These are phyloP conservation scores for Stephanodiscus minutulus DNA, from an alignment of 108 stramenopile genomes.

Conservation along the genomic window DNA sequence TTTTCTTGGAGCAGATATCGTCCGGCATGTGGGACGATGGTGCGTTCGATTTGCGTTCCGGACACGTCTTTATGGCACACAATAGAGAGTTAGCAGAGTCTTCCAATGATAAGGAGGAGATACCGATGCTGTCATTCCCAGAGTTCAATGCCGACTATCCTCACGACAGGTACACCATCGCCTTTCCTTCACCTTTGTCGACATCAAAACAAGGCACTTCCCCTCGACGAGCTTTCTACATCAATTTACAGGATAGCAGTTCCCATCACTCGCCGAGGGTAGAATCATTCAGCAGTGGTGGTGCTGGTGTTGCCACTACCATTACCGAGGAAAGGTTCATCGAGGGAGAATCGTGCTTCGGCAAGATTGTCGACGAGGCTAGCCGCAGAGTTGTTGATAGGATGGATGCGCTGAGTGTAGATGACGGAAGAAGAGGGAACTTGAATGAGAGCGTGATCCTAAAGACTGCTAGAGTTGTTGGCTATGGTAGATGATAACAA, in stretches of 20 bases:
- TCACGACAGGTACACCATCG: constrained; percentile 77
- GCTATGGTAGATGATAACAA: too few relatives aligned
- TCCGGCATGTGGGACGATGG: constrained; percentile 69
- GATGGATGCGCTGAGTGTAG: constrained; percentile 36
- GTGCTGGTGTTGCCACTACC: too few relatives aligned
- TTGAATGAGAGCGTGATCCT: constrained; percentile 18
- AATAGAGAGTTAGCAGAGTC: constrained; percentile 22
- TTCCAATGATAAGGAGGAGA: constrained; percentile 40
- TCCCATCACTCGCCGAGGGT: constrained; percentile 70
- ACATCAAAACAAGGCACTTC: neutral
- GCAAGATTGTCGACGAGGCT: constrained; percentile 45
- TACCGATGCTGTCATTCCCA: constrained; percentile 56
- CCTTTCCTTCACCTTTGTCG: constrained; percentile 68
- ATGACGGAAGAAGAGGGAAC: neutral
- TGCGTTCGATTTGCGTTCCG: constrained; percentile 62
- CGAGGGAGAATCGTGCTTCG: constrained; percentile 94
- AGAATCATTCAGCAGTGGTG: too few relatives aligned
- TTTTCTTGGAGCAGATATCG: constrained; percentile 74
- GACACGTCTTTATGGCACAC: constrained; percentile 69
- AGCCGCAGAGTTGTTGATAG: constrained; percentile 49
- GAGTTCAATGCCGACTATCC: constrained; percentile 69
- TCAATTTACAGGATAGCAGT: constrained; percentile 78
- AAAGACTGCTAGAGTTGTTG: constrained; percentile 18
- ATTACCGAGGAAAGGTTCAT: constrained; percentile 48
- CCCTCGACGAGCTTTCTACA: constrained; percentile 81